phyloP scores from a whole-genome alignment of 2,329 filamentous ascomycete genomes.

The Stylonectria norvegica region DNA sequence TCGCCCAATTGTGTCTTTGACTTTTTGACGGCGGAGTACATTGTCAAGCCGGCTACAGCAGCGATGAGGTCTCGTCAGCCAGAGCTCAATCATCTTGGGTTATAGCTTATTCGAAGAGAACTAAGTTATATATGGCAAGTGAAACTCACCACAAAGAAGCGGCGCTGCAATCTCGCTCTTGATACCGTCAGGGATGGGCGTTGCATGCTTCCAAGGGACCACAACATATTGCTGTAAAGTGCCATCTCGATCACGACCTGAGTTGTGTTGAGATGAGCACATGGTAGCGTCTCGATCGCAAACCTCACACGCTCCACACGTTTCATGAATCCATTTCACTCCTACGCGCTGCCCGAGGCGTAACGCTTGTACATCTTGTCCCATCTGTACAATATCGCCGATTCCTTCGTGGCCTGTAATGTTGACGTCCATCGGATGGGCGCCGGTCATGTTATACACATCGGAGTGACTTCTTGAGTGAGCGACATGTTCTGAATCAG shows the following conservation, averaged over 20 bases:
- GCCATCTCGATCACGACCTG: not conserved
- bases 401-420: conserved; percentile 7
- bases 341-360: conserved; percentile 1
- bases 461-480: conserved; percentile 2
- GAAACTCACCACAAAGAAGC: conserved; percentile 5
- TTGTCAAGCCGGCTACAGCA: conserved; percentile 2
- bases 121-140: not conserved
- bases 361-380: conserved; percentile 2
- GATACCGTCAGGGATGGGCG: conserved; percentile 2
- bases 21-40: conserved; percentile 4
- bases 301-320: conserved; percentile 4
- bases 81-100: not conserved
- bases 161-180: conserved; percentile 5
- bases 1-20: conserved; percentile 3
- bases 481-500: not conserved
- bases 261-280: conserved; percentile 5
- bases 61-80: not conserved
- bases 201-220: conserved; percentile 1
- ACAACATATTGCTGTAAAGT: conserved; percentile 7
- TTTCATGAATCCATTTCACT: not conserved
- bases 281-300: conserved; percentile 1
- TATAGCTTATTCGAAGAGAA: not conserved
- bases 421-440: conserved; percentile 5
- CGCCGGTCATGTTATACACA: conserved; percentile 6
- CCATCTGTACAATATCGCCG: conserved; percentile 4